Percentiles rank a stretch among this genome's conserved stretches.
These are phyloP conservation scores for Penicillium diatomitis DNA, from an alignment of 495 filamentous ascomycete species.

Conservation along the genomic window DNA sequence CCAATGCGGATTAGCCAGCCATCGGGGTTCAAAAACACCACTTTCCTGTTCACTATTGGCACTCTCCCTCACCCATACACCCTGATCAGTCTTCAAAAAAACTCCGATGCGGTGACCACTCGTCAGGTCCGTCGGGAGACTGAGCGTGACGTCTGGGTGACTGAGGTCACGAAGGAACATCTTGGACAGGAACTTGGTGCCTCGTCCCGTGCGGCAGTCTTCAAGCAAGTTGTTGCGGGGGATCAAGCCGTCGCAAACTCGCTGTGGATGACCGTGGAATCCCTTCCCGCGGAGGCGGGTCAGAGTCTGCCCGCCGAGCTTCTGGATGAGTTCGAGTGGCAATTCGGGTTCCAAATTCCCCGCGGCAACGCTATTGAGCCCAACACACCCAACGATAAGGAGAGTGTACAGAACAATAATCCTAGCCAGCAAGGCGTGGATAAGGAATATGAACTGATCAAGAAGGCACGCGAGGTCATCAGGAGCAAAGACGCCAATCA, in stretches of 20 bases:
- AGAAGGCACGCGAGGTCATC: conserved; percentile 46
- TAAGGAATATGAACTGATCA: conserved; percentile 53
- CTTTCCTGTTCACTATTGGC: conserved; percentile 67
- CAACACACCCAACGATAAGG: conserved; percentile 43
- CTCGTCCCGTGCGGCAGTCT: conserved; percentile 54
- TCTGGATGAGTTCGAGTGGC: conserved; percentile 68
- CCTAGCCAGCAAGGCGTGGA: conserved; percentile 38
- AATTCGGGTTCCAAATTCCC: conserved; percentile 78
- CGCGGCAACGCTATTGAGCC: conserved; percentile 40
- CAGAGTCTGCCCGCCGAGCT: conserved; percentile 32
- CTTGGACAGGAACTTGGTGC: conserved; percentile 50
- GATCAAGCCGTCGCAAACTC: conserved; percentile 48
- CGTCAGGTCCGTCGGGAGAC: conserved; percentile 66
- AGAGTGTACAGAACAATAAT: conserved; percentile 30
- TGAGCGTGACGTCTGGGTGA: conserved; percentile 73
- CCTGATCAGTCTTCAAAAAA: conserved; percentile 49
- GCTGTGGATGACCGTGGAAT: conserved; percentile 77
- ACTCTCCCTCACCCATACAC: conserved; percentile 89
- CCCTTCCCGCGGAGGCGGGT: conserved; percentile 32
- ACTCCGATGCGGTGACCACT: conserved; percentile 46
- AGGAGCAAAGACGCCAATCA: conserved; percentile 25
- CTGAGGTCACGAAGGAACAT: conserved; percentile 58
- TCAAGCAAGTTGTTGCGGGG: conserved; percentile 76
- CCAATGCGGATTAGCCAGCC: conserved; percentile 50
- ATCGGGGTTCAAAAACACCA: conserved; percentile 48